Evolutionary conservation across 257 asterid genomes (phyloP).

Genomic region (Catharanthus roseus): DNA sequence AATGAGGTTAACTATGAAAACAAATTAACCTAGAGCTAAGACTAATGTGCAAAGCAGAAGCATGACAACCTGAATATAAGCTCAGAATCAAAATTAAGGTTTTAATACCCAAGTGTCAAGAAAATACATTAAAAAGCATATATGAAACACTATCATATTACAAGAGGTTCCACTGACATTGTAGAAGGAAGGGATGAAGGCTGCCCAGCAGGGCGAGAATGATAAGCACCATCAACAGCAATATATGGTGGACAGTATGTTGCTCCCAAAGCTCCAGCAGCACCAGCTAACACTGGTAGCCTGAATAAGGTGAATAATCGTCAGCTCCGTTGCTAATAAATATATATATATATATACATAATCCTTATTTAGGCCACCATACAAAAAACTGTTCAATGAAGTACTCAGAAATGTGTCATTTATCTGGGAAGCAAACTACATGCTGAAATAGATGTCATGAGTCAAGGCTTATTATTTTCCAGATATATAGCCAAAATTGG

Average conservation of each 20-base stretch:
- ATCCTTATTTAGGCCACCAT: no score
- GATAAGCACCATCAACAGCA: constrained; percentile 74
- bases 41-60: background rate
- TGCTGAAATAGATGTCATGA: background rate
- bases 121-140: background rate
- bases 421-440: background rate
- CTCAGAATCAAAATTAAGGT: background rate
- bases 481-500: background rate
- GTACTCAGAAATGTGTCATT: background rate
- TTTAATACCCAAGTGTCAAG: background rate
- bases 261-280: constrained; percentile 87
- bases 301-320: constrained; percentile 31
- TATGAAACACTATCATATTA: background rate
- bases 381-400: background rate
- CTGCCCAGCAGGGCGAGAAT: constrained; percentile 63
- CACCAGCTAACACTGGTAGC: constrained; percentile 94
- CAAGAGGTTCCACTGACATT: constrained; percentile 41
- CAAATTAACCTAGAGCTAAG: background rate
- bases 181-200: constrained; percentile 44
- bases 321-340: background rate
- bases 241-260: constrained; percentile 69
- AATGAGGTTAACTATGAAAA: background rate
- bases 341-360: no score
- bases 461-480: background rate
- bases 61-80: background rate